Evolutionary conservation across 2,329 filamentous ascomycete species (phyloP).

Genomic region (Zopfia rhizophila): DNA sequence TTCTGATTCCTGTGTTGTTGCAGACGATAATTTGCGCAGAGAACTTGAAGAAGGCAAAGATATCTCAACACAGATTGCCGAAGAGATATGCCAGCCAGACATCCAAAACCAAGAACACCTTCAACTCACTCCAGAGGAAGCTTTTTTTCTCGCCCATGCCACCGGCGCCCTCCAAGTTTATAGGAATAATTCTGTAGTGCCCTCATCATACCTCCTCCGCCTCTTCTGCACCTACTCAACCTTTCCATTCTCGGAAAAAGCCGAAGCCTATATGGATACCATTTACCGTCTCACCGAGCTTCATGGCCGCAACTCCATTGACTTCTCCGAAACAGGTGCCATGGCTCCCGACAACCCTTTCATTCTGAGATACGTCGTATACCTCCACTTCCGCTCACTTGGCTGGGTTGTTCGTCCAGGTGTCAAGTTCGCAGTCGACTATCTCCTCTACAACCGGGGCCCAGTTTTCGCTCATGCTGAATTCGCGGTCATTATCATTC

Average conservation of each 20-base stretch:
- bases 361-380: conserved; percentile 85
- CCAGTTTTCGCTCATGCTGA: conserved; percentile 96
- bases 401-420: conserved; percentile 95
- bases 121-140: conserved; percentile 90
- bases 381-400: conserved; percentile 94
- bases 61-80: neutral
- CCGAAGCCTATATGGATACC: neutral
- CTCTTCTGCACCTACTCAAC: conserved; percentile 76
- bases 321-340: conserved; percentile 22
- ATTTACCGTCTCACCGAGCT: conserved; percentile 1
- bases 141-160: conserved; percentile 87
- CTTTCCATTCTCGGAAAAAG: conserved; percentile 62
- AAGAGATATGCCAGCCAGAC: conserved; percentile 1
- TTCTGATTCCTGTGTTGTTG: neutral
- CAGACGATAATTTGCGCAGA: conserved; percentile 13
- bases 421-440: conserved; percentile 95
- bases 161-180: conserved; percentile 76
- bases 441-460: conserved; percentile 90
- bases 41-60: conserved; percentile 25
- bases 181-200: conserved; percentile 57
- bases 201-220: conserved; percentile 58
- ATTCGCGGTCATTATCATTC: conserved; percentile 86
- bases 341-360: conserved; percentile 84
- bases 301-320: no score
- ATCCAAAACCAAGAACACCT: conserved; percentile 79